Evolutionary conservation across 495 filamentous ascomycete genomes (phyloP).

Genomic region (Aspergillus asperescens): DNA sequence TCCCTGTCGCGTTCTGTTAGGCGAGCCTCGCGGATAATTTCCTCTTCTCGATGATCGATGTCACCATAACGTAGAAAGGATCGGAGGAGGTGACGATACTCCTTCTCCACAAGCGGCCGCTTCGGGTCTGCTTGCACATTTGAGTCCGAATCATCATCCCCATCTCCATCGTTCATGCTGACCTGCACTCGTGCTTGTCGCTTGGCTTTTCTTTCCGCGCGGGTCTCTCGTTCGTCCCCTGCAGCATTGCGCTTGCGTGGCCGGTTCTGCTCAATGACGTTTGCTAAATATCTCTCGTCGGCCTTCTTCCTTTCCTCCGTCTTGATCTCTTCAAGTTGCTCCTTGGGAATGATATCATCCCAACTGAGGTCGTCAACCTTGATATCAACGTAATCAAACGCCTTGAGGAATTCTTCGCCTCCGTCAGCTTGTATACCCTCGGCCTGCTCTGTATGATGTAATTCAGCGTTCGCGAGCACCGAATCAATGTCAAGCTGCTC

Average conservation of each 20-base stretch:
- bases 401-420: slow-evolving; percentile 87
- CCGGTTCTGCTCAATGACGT: slow-evolving; percentile 76
- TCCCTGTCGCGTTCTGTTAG: slow-evolving; percentile 73
- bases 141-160: slow-evolving; percentile 52
- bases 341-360: slow-evolving; percentile 97
- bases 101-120: slow-evolving; percentile 80
- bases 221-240: slow-evolving; percentile 60
- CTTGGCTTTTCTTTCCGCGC: slow-evolving; percentile 88
- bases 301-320: slow-evolving; percentile 79
- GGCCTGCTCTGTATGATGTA: slow-evolving; percentile 87
- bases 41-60: slow-evolving; percentile 77
- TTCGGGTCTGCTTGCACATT: slow-evolving; percentile 69
- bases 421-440: slow-evolving; percentile 88
- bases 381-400: slow-evolving; percentile 83
- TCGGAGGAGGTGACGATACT: slow-evolving; percentile 82
- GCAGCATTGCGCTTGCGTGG: slow-evolving; percentile 77
- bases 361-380: slow-evolving; percentile 89
- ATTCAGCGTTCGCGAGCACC: slow-evolving; percentile 90
- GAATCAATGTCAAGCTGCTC: slow-evolving; percentile 99
- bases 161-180: slow-evolving; percentile 54
- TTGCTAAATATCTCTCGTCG: slow-evolving; percentile 75
- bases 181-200: slow-evolving; percentile 78
- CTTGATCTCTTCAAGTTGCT: slow-evolving; percentile 81
- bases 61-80: slow-evolving; percentile 85
- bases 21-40: slow-evolving; percentile 78